Percentiles rank a stretch among this genome's conserved stretches.
These are phyloP conservation scores for Rhododendron henanense DNA, from an alignment of 148 eudicot species.

Conservation along the genomic window DNA sequence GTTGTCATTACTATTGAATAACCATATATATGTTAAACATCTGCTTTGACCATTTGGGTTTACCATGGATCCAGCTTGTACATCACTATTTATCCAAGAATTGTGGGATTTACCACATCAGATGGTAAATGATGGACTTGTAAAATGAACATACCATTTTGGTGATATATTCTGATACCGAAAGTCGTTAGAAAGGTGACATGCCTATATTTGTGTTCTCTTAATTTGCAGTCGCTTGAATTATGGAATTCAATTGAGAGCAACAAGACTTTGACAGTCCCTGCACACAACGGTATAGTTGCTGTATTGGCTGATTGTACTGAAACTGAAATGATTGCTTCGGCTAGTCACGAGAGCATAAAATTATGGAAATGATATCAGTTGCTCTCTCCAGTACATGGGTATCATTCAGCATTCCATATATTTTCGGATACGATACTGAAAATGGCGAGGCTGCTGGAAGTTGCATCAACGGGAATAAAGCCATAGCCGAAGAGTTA, in stretches of 20 bases:
- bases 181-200: background rate
- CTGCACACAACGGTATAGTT: slow-evolving; percentile 29
- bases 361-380: slow-evolving; percentile 34
- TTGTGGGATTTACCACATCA: background rate
- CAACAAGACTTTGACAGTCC: slow-evolving; percentile 12
- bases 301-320: slow-evolving; percentile 38
- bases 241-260: slow-evolving; percentile 41
- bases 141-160: background rate
- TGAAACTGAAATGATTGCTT: slow-evolving; percentile 33
- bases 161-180: background rate
- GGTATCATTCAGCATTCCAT: background rate
- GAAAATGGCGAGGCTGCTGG: background rate
- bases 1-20: background rate
- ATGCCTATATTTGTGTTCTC: background rate
- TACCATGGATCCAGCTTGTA: background rate
- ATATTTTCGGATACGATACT: background rate
- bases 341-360: slow-evolving; percentile 42
- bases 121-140: background rate
- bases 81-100: background rate
- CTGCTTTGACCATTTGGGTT: background rate
- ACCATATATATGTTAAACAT: background rate
- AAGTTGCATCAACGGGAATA: background rate
- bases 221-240: slow-evolving; percentile 35
- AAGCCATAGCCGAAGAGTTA: background rate
- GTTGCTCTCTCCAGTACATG: background rate